Evolutionary conservation across 2,329 filamentous ascomycete species (phyloP).

Genomic region (Salinomyces thailandicus): DNA sequence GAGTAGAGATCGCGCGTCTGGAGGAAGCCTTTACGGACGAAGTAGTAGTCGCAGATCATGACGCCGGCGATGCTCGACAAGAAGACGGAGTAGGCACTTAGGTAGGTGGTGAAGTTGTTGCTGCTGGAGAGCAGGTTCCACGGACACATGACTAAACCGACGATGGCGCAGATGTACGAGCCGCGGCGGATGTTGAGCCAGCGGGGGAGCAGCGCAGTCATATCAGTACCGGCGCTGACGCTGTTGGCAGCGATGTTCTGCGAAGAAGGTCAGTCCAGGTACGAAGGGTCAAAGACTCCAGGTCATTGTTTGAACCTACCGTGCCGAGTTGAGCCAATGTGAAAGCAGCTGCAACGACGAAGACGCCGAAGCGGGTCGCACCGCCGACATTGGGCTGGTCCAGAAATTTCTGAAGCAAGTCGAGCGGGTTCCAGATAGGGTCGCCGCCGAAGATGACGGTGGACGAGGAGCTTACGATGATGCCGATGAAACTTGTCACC

Average conservation of each 20-base stretch:
- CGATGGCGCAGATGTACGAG: constrained; percentile 69
- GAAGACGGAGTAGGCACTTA: constrained; percentile 87
- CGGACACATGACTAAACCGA: constrained; percentile 79
- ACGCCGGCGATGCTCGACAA: constrained; percentile 90
- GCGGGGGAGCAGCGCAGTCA: constrained; percentile 42
- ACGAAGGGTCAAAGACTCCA: constrained; percentile 73
- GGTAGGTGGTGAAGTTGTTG: constrained; percentile 83
- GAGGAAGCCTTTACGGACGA: constrained; percentile 72
- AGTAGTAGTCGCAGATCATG: constrained; percentile 79
- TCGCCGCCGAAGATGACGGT: constrained; percentile 32
- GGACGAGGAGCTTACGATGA: constrained; percentile 38
- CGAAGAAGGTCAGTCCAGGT: constrained; percentile 72
- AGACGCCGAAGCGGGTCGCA: constrained; percentile 42
- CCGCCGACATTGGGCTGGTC: constrained; percentile 27
- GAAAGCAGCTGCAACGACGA: constrained; percentile 37
- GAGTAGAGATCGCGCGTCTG: constrained; percentile 72
- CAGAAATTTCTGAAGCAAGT: constrained; percentile 33
- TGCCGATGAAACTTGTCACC: constrained; percentile 61
- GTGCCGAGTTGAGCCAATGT: constrained; percentile 41
- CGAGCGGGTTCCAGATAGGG: constrained; percentile 26
- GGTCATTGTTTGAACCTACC: too few relatives aligned
- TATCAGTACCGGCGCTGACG: constrained; percentile 44
- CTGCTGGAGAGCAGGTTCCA: constrained; percentile 64
- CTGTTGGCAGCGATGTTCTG: constrained; percentile 45
- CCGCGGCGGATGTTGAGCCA: constrained; percentile 66